Evolutionary conservation across 352 stramenopile species (phyloP), one percentile per base, ranked within the genome.

Genomic region (Phytophthora tentaculata): DNA sequence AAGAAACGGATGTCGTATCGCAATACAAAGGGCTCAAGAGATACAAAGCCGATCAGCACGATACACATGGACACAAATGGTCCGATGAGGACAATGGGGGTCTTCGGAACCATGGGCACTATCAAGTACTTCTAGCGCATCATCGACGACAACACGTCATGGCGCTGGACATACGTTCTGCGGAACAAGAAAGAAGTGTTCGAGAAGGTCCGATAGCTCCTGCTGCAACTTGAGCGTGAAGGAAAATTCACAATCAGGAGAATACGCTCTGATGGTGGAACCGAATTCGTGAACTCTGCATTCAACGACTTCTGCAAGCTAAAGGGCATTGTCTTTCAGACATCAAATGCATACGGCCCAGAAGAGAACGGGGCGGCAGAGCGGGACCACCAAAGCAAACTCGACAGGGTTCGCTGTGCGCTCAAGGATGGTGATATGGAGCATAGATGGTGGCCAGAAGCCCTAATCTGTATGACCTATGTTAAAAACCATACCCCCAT

Each of bases 21-120:
- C 14, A 69, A 69, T 37, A 13, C 10, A 28, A 39, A 63, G 7
- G 52, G 53, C 10, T 57, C 17, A 3, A 49, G 59, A 41, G 59
- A 67, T 24, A 3, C 16, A 41, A 6, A 56, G 28, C 61, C 52
- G 5, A 69, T 69, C n/a, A 49, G 61, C 23, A 59, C 45, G 0
- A 68, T 68, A 5, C 51, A 62, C 23, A 68, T 68, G 61, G 51
- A 69, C 24, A 69, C 61, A 1, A 63, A 69, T 20, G 52, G 61
- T 1, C 32, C 53, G 3, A 69, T 63, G 53, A 69, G 58, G 22
- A 62, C 45, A 1, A 58, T 69, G 29, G 51, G 41, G 47, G 29
- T 37, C 8, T 37, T 13, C 8, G 29, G 8, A 32, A 37, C 5
- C 8, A 37, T 13, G 3, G 29, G 29, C 2, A 37, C 29, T 37